Base-by-base conservation (phyloP, 305 asterid genomes). In the Fraxinus angustifolia region DNA sequence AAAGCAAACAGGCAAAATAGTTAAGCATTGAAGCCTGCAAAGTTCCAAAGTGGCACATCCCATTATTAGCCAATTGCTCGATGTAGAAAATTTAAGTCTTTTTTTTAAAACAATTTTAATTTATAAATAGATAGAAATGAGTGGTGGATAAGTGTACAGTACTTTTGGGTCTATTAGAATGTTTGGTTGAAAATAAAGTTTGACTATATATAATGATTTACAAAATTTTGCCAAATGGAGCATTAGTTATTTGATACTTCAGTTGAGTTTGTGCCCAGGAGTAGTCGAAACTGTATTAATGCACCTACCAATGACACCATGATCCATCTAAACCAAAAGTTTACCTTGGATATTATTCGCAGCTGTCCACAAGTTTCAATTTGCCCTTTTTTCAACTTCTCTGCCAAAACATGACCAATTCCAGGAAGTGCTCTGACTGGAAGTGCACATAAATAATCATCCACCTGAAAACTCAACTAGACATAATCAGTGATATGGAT, bases 361-460 rank as follows among this genome's bases (percentile, higher is more conserved):
- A 96, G 86, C 75, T 91, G 91, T 34, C 93, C 93, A 85, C 99
- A 96, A 67, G 93, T 94, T 84, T 81, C 88, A 80, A 96, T 85
- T 81, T 90, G 88, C 74, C 83, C 90, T 65, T 76, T 85, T 88
- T 89, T 91, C 93, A 94, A 85, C 85, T 91, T 96, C 80, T 88
- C 95, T 87, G 91, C 97, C 90, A 94, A 85, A 83, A 89, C 95
- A 87, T 85, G 86, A 45, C 98, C 99, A 80, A 96, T 93, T 76
- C 99, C 98, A 79, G 99, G 98, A 88, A 96, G 98, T 82, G 90
- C 92, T 90, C 94, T 93, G 33, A 96, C 98, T 62, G 98, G 98
- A 87, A 96, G 99, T 78, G 88, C 85, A 60, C 82, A 31, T 83
- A 96, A 85, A 85, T 90, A 90, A 85, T 88, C 88, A 80, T 93